Evolutionary conservation across 306 rosid species (phyloP).

Genomic region (Vachellia collinsii): DNA sequence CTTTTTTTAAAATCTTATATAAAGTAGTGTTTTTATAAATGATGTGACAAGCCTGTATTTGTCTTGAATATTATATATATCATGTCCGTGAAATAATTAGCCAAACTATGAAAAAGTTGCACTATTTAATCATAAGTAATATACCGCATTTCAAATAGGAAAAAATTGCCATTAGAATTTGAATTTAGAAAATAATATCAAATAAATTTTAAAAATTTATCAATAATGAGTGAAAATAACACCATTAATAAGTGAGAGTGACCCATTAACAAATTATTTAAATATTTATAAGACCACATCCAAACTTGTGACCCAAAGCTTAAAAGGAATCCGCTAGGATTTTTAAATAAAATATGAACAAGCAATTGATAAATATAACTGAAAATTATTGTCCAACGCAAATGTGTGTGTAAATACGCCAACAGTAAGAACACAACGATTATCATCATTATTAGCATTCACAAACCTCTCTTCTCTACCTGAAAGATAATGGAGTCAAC

Average conservation of each 20-base stretch:
- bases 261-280: too few relatives aligned
- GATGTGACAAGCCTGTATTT: background rate
- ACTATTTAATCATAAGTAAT: background rate
- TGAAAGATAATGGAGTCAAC: background rate
- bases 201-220: too few relatives aligned
- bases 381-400: background rate
- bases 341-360: background rate
- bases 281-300: background rate
- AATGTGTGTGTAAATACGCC: background rate
- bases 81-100: background rate
- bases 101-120: background rate
- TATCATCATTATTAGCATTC: background rate
- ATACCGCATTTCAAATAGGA: too few relatives aligned
- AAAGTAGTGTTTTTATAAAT: too few relatives aligned
- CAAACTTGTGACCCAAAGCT: background rate
- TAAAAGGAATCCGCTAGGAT: background rate
- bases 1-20: too few relatives aligned
- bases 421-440: background rate
- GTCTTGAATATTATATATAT: background rate
- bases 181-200: too few relatives aligned
- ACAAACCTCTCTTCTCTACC: background rate
- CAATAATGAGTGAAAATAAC: too few relatives aligned
- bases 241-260: too few relatives aligned
- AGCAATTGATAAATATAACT: too few relatives aligned
- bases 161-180: too few relatives aligned